These are phyloP conservation scores for Acanthamoeba sp. DNA, from an alignment of 208 protist species.

Conservation along the genomic window DNA sequence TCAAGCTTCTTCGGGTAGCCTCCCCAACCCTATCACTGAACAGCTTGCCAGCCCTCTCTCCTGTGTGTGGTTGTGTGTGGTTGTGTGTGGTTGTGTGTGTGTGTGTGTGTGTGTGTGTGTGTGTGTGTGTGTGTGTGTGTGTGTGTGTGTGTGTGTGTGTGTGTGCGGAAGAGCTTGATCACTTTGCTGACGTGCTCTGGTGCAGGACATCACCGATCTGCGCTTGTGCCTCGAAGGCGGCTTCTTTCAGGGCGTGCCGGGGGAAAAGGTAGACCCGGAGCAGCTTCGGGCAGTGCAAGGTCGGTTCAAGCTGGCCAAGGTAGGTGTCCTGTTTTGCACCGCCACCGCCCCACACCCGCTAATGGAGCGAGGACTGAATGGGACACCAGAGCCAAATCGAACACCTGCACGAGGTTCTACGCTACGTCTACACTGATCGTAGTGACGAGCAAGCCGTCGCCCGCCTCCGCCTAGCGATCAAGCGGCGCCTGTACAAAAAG, in stretches of 20 bases:
- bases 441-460: background rate
- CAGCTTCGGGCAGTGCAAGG: background rate
- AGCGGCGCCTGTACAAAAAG: constrained; percentile 7
- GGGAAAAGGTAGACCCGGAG: background rate
- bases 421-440: background rate
- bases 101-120: too few relatives aligned
- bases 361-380: too few relatives aligned
- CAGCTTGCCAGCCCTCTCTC: too few relatives aligned
- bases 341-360: too few relatives aligned
- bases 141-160: too few relatives aligned
- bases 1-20: background rate
- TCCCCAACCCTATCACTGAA: too few relatives aligned
- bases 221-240: background rate
- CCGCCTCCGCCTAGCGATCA: background rate
- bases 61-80: too few relatives aligned
- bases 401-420: constrained; percentile 2
- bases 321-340: background rate
- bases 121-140: too few relatives aligned
- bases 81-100: too few relatives aligned
- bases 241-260: background rate
- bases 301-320: background rate
- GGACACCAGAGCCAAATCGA: background rate
- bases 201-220: background rate
- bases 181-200: background rate
- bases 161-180: too few relatives aligned